A percentile compares a stretch with the other conserved stretches of the same genome.
Evolutionary conservation across 768 basidiomycete species (phyloP).

Genomic region (Collybia nuda): DNA sequence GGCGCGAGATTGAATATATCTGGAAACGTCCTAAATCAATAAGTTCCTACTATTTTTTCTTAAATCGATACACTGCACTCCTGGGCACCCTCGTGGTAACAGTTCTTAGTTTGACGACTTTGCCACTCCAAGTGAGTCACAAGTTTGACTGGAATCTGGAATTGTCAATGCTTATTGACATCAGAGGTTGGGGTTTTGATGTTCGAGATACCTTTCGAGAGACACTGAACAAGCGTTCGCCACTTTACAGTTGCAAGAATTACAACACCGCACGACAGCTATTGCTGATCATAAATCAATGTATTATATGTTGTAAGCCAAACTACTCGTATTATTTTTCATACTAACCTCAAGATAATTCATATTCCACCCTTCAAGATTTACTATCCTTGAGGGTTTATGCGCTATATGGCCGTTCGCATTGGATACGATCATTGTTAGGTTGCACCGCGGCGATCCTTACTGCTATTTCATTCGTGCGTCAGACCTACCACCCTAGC

Average conservation of each 20-base stretch:
- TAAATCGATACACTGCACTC: slow-evolving; percentile 38
- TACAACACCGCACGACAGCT: no score
- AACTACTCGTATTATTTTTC: background rate
- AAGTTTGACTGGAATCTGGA: no score
- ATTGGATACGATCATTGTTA: background rate
- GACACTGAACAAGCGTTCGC: no score
- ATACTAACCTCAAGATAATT: background rate
- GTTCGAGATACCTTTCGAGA: no score
- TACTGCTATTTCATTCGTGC: background rate
- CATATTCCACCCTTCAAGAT: background rate
- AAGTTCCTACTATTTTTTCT: slow-evolving; percentile 39
- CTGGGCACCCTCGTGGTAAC: no score
- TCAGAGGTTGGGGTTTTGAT: no score
- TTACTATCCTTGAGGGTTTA: background rate
- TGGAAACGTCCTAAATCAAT: slow-evolving; percentile 36
- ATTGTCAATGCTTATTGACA: no score
- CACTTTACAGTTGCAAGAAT: no score
- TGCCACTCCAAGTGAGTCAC: no score
- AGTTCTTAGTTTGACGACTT: no score
- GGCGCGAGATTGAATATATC: slow-evolving; percentile 34
- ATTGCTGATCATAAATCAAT: background rate
- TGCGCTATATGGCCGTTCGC: background rate
- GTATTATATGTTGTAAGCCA: slow-evolving; percentile 1
- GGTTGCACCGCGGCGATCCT: background rate
- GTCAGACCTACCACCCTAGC: background rate